Base-by-base conservation (phyloP, 805 yeast genomes). In the Barnettozyma populi region DNA sequence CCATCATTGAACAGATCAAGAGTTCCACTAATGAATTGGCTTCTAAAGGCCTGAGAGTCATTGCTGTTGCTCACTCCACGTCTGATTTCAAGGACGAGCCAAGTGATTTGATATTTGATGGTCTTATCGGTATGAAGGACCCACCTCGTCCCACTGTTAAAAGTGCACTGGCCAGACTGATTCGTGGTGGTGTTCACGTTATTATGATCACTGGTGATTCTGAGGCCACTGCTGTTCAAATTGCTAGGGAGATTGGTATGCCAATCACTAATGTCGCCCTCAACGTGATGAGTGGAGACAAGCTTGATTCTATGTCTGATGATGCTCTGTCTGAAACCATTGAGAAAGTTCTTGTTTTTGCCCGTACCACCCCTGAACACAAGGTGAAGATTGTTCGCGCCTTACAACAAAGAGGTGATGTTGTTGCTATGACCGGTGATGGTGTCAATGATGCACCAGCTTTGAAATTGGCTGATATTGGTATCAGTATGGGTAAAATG, bases 391-490 rank as follows among this genome's bases (percentile, higher is more conserved):
- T 90, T 66, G 96, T 90, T 31, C 80, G 86, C 60, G 97, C 97
- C 0, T 73, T 90, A 53, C 95, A 90, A 65, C 78, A 79, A 64
- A 78, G 95, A 63, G 97, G 97, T 44, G 96, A 92, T 65, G 82
- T 92, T 52, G 98, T 92, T 45, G 99, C 97, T 21, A 90, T 92
- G 97, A 90, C 98, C n/a, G 99, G 99, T 57, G 98, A 90, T 68
- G 98, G 98, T 69, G 97, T 92, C 13, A 90, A 90, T 65, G 98
- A 90, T 72, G 98, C 98, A 0, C 98, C 98, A n/a, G 97, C 98
- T 5, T 75, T 92, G 57, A 90, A 92, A 64, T 74, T 90, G 57
- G 97, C 98, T 2, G 97, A 90, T 68, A 90, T 90, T 57, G 98
- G 98, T 60, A 88, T 92, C 57, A 84, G 96, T 13, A 90, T 90